These are phyloP conservation scores for Talaromyces sp. DNA, from an alignment of 2,329 filamentous ascomycete genomes.

Conservation along the genomic window DNA sequence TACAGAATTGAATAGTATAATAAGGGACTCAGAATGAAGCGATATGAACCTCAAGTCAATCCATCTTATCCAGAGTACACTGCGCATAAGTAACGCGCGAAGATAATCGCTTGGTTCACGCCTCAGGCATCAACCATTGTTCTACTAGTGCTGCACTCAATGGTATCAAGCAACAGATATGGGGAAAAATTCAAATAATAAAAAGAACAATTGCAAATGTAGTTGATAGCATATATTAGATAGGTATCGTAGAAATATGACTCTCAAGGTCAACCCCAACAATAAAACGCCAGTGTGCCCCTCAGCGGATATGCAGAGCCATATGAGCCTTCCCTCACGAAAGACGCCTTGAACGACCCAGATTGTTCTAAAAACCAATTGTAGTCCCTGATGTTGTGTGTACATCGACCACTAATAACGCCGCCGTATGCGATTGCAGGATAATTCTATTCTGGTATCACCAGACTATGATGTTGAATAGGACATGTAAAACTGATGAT, in stretches of 20 bases:
- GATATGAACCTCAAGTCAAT: not conserved
- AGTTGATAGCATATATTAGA: constrained; percentile 1
- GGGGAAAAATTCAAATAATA: not conserved
- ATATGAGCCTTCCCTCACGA: not conserved
- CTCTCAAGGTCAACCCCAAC: not conserved
- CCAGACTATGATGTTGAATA: constrained; percentile 9
- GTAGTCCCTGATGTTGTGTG: not conserved
- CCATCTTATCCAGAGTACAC: not conserved
- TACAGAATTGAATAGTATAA: too few relatives aligned
- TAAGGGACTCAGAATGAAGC: not conserved
- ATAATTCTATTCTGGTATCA: constrained; percentile 20
- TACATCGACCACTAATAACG: constrained; percentile 14
- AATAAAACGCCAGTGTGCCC: constrained; percentile 1
- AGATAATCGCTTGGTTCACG: not conserved
- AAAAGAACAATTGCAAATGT: not conserved
- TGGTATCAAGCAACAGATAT: not conserved
- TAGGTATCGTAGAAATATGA: constrained; percentile 9
- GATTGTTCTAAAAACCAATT: not conserved
- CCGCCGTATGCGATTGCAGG: constrained; percentile 15
- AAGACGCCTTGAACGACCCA: constrained; percentile 2
- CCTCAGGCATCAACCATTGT: not conserved
- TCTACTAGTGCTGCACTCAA: not conserved
- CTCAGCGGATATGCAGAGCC: not conserved
- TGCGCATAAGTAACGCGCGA: not conserved
- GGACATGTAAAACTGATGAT: not conserved